Percentiles rank a stretch among this genome's conserved stretches.
Conservation (phyloP, 2,329 filamentous ascomycete species). For the Ophiocordyceps camponoti-saundersi region DNA sequence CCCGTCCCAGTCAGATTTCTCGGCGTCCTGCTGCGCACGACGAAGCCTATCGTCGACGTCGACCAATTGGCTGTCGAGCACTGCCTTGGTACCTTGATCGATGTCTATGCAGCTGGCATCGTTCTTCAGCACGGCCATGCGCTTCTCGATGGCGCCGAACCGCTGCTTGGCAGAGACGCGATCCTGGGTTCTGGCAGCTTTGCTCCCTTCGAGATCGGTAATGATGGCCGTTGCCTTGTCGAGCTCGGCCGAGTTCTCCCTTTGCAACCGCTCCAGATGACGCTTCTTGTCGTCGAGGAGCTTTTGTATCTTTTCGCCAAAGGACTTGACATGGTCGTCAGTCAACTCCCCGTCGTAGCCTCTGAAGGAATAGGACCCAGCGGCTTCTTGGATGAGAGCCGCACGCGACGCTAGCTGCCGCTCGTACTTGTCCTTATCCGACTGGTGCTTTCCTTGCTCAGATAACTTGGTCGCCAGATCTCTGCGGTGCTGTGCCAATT, state of each 20-base stretch:
- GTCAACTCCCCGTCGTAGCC: conserved; percentile 70
- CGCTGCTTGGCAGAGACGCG: conserved; percentile 59
- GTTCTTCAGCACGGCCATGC: conserved; percentile 46
- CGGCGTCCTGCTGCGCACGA: conserved; percentile 44
- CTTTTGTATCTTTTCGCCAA: conserved; percentile 62
- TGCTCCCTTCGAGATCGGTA: conserved; percentile 56
- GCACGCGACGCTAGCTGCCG: conserved; percentile 57
- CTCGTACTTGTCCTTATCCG: conserved; percentile 76
- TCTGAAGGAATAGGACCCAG: conserved; percentile 60
- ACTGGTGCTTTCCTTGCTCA: conserved; percentile 64
- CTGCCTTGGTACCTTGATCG: conserved; percentile 70
- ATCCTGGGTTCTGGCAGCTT: conserved; percentile 54
- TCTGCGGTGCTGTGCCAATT: conserved; percentile 25
- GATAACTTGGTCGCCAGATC: conserved; percentile 34
- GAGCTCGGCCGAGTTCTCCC: conserved; percentile 57
- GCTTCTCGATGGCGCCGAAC: conserved; percentile 57
- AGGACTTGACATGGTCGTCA: conserved; percentile 55
- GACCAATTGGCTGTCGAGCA: conserved; percentile 56
- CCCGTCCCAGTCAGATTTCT: conserved; percentile 49
- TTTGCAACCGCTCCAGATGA: conserved; percentile 56
- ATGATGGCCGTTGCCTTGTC: conserved; percentile 56
- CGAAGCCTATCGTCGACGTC: conserved; percentile 49
- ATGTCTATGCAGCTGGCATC: conserved; percentile 57
- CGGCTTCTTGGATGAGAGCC: conserved; percentile 61
- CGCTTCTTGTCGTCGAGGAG: conserved; percentile 63